Evolutionary conservation across 495 filamentous ascomycete genomes (phyloP).

Genomic region (Clohesyomyces aquaticus): DNA sequence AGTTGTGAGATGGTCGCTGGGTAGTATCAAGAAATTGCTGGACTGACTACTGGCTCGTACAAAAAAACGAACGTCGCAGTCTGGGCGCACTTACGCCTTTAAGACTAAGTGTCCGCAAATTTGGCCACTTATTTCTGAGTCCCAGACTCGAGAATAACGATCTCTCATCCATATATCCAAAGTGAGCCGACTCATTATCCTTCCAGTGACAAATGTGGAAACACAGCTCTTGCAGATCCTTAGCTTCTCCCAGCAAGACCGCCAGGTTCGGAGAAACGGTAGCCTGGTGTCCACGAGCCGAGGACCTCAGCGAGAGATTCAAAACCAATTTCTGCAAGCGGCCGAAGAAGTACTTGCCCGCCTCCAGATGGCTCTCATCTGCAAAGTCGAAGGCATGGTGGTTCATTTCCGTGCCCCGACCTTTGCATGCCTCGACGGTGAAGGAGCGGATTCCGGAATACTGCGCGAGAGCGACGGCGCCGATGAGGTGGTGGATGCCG

Average conservation of each 20-base stretch:
- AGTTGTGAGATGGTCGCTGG: no score
- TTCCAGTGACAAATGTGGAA: constrained; percentile 17
- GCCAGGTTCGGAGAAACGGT: constrained; percentile 18
- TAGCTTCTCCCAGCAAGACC: constrained; percentile 21
- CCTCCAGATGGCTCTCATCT: constrained; percentile 13
- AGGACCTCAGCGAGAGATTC: constrained; percentile 8
- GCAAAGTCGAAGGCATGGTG: constrained; percentile 21
- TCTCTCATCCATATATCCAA: neutral
- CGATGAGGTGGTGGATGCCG: constrained; percentile 34
- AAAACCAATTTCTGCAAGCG: constrained; percentile 19
- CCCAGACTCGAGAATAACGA: constrained; percentile 16
- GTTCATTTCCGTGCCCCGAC: constrained; percentile 13
- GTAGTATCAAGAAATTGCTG: no score
- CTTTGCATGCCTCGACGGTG: neutral
- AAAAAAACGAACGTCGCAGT: no score
- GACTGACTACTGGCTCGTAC: no score
- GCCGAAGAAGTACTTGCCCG: constrained; percentile 32
- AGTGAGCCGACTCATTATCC: neutral
- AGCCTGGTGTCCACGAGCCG: neutral
- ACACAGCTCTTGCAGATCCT: constrained; percentile 22
- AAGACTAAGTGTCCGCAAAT: constrained; percentile 22
- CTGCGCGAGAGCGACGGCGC: constrained; percentile 17
- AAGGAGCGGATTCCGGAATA: constrained; percentile 29
- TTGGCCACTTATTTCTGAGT: constrained; percentile 16
- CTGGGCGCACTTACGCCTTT: constrained; percentile 15